Conservation (phyloP, 1,139 yeast species). For the Kurtzmaniella quercitrusa region DNA sequence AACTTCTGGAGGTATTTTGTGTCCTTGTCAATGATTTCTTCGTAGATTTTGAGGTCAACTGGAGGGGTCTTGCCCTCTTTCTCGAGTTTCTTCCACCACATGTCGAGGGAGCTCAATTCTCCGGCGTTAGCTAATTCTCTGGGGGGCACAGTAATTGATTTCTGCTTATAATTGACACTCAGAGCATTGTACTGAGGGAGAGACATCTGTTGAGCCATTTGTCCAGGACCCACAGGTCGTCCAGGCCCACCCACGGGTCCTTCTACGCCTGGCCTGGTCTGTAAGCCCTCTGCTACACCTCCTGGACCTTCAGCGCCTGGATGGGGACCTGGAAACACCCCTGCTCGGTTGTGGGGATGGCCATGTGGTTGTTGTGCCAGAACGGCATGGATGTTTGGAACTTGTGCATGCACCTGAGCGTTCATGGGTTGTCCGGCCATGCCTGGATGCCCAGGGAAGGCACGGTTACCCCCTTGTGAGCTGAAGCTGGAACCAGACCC, state of each 20-base stretch:
- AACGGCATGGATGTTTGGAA: not conserved
- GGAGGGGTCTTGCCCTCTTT: constrained; percentile 42
- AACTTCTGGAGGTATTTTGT: constrained; percentile 27
- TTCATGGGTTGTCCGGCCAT: constrained; percentile 4
- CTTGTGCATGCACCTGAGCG: constrained; percentile 3
- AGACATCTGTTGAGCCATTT: constrained; percentile 3
- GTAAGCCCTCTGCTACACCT: not conserved
- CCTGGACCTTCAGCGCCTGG: not conserved
- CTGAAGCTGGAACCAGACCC: constrained; percentile 2
- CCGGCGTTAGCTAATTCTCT: constrained; percentile 10
- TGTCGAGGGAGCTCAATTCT: constrained; percentile 21
- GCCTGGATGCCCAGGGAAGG: not conserved
- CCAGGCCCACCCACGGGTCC: not conserved
- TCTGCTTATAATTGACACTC: constrained; percentile 4
- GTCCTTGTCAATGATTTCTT: constrained; percentile 54
- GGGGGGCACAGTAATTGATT: not conserved
- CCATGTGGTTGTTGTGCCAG: not conserved
- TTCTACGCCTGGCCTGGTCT: not conserved
- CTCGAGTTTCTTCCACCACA: constrained; percentile 55
- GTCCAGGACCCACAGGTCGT: not conserved
- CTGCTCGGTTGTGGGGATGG: constrained; percentile 3
- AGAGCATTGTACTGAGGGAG: constrained; percentile 5
- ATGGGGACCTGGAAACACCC: constrained; percentile 8
- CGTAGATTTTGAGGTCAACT: constrained; percentile 52
- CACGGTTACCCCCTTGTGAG: not conserved